Conservation (phyloP, 1,284 basidiomycete species). For the Microbotryomycetes sp. region DNA sequence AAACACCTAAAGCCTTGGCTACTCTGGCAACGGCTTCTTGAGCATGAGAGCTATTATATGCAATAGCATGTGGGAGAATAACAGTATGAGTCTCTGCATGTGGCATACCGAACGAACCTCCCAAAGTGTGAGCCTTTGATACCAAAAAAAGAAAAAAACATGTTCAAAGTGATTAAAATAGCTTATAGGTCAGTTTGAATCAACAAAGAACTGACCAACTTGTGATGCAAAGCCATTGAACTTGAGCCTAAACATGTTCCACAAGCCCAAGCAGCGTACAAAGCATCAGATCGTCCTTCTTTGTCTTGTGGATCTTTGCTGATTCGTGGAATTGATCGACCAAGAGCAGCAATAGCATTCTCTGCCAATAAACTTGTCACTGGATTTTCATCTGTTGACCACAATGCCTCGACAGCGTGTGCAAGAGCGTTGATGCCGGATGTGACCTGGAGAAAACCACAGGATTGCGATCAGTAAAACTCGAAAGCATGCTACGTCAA, state of each 20-base stretch:
- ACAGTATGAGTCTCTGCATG: conserved; percentile 51
- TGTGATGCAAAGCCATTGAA: conserved; percentile 49
- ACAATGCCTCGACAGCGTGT: conserved; percentile 48
- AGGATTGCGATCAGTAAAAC: neutral
- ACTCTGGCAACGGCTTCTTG: conserved; percentile 44
- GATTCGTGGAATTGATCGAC: conserved; percentile 43
- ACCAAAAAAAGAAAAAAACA: no score
- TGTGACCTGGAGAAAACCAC: conserved; percentile 34
- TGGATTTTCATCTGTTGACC: conserved; percentile 46
- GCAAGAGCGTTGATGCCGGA: conserved; percentile 50
- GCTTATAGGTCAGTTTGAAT: neutral
- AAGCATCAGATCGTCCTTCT: conserved; percentile 46
- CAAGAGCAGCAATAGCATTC: conserved; percentile 45
- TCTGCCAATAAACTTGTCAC: conserved; percentile 47
- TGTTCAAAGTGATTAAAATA: no score
- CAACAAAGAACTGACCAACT: conserved; percentile 42
- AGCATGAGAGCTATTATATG: conserved; percentile 47
- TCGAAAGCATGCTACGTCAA: neutral
- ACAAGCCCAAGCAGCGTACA: conserved; percentile 48
- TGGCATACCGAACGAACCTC: conserved; percentile 48
- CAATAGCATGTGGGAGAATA: conserved; percentile 48
- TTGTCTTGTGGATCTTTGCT: conserved; percentile 39
- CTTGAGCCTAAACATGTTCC: conserved; percentile 46
- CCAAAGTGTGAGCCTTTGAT: conserved; percentile 33
- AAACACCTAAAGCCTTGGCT: conserved; percentile 40